These are phyloP conservation scores for Draba incana DNA, from an alignment of 345 rosid genomes.

Conservation along the genomic window DNA sequence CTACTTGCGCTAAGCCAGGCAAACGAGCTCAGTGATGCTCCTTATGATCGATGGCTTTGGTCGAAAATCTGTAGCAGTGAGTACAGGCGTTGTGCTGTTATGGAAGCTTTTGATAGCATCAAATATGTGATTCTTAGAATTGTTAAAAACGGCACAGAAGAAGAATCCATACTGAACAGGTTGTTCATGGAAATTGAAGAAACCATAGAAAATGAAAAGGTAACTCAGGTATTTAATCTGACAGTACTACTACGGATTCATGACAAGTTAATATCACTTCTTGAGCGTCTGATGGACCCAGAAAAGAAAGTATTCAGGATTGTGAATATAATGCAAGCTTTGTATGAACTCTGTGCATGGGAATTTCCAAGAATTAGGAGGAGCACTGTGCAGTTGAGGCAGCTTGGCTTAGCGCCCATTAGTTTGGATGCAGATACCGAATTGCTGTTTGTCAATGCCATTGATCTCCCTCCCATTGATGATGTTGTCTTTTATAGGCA, in stretches of 20 bases:
- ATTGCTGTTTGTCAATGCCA: constrained; percentile 74
- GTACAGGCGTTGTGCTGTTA: constrained; percentile 86
- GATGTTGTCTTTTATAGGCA: constrained; percentile 70
- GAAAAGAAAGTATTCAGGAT: constrained; percentile 56
- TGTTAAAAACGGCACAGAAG: constrained; percentile 58
- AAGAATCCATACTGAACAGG: constrained; percentile 58
- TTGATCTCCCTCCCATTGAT: constrained; percentile 60
- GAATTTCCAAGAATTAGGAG: constrained; percentile 58
- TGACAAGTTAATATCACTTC: constrained; percentile 60
- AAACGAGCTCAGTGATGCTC: constrained; percentile 66
- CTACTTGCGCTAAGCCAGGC: constrained; percentile 84
- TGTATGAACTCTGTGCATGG: constrained; percentile 69
- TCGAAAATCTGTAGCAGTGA: constrained; percentile 72
- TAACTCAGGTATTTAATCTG: constrained; percentile 54
- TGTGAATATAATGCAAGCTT: constrained; percentile 77
- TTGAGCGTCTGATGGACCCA: constrained; percentile 64
- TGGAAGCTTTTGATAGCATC: constrained; percentile 87
- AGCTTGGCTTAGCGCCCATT: constrained; percentile 65
- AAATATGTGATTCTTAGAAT: constrained; percentile 61
- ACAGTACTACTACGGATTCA: constrained; percentile 57
- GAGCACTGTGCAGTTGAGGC: constrained; percentile 43
- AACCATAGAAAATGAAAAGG: constrained; percentile 46
- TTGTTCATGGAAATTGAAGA: constrained; percentile 61
- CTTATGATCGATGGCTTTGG: constrained; percentile 86
- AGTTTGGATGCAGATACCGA: constrained; percentile 51